phyloP scores from a whole-genome alignment of 78 protist genomes.

The Speleostelium caveatum region DNA sequence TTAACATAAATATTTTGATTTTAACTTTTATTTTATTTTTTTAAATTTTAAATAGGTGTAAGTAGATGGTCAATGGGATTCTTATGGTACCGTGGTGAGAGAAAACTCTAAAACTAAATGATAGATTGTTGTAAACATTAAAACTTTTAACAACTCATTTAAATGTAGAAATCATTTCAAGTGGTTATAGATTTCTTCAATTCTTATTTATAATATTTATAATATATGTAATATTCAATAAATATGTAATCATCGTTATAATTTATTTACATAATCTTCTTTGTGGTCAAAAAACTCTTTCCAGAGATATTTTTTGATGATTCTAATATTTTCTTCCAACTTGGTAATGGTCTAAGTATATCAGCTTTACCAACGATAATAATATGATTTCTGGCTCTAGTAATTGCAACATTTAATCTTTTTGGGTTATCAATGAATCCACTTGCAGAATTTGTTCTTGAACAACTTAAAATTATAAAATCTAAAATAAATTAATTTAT shows the following conservation, averaged over 20 bases:
- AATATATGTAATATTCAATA: too few species aligned
- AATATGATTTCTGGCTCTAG: slow-evolving; percentile 88
- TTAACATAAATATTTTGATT: too few species aligned
- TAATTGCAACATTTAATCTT: slow-evolving; percentile 93
- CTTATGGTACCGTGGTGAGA: slow-evolving; percentile 22
- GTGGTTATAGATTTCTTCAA: too few species aligned
- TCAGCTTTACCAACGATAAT: slow-evolving; percentile 84
- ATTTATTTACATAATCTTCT: too few species aligned
- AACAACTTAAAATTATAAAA: slow-evolving; percentile 78
- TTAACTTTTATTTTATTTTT: too few species aligned
- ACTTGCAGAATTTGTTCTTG: slow-evolving; percentile 12
- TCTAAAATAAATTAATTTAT: too few species aligned
- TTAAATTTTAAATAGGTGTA: too few species aligned
- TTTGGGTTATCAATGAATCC: slow-evolving; percentile 86
- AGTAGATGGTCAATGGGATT: slow-evolving; percentile 19
- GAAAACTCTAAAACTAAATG: slow-evolving; percentile 15
- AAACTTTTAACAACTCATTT: too few species aligned
- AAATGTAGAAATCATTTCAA: too few species aligned
- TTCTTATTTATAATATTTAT: too few species aligned
- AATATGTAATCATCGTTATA: too few species aligned
- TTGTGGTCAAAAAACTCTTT: not conserved
- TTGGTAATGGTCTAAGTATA: not conserved
- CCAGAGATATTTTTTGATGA: not conserved
- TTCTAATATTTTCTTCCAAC: slow-evolving; percentile 24
- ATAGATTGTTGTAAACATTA: too few species aligned